phyloP scores from a whole-genome alignment of 495 filamentous ascomycete genomes.

The Sporormia fimetaria region DNA sequence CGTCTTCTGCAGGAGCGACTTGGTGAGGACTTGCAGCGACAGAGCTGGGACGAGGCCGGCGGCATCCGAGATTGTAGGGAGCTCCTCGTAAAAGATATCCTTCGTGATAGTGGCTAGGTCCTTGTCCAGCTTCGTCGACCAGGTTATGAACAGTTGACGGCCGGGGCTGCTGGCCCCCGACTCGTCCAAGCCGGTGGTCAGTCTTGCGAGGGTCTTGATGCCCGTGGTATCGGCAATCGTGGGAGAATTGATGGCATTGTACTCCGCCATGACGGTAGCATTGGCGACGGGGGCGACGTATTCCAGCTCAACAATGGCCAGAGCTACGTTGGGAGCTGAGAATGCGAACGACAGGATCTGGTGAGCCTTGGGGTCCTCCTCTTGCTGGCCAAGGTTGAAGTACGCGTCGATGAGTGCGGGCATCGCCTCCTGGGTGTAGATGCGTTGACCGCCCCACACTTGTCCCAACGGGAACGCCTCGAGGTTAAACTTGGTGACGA shows the following conservation, averaged over 20 bases:
- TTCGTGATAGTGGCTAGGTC: neutral
- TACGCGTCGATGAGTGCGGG: neutral
- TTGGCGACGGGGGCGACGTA: neutral
- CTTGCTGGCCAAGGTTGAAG: neutral
- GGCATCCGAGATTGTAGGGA: neutral
- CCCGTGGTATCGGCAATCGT: neutral
- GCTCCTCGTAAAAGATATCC: neutral
- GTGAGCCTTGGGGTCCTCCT: neutral
- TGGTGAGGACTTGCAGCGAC: constrained; percentile 3
- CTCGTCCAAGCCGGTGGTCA: neutral
- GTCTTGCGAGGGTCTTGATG: neutral
- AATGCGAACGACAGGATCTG: neutral
- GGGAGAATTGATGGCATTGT: neutral
- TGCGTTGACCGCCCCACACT: constrained; percentile 23
- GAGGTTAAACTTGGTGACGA: constrained; percentile 39
- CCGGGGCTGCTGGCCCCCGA: neutral
- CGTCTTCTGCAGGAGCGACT: neutral
- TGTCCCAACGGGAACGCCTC: constrained; percentile 30
- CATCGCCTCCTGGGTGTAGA: neutral
- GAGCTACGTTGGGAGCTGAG: neutral
- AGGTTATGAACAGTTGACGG: neutral
- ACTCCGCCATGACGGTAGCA: neutral
- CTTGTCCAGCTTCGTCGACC: neutral
- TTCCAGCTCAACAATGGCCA: neutral
- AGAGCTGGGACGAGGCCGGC: neutral